A percentile compares a stretch with the other conserved stretches of the same genome.
Evolutionary conservation across 345 rosid species (phyloP).

Genomic region (Barbarea vulgaris): DNA sequence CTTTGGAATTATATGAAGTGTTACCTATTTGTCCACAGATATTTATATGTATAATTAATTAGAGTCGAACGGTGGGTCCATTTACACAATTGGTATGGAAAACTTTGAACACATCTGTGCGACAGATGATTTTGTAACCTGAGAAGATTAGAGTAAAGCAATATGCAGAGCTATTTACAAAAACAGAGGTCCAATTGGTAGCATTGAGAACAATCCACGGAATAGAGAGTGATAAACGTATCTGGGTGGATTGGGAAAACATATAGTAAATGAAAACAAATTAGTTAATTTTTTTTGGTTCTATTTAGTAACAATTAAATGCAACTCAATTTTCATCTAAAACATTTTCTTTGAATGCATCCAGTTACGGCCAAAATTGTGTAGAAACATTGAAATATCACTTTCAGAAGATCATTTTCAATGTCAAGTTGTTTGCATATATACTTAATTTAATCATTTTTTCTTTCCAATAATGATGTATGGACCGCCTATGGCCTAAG

Average conservation of each 20-base stretch:
- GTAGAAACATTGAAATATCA: constrained; percentile 21
- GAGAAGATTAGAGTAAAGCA: neutral
- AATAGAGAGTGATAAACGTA: neutral
- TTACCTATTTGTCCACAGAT: constrained; percentile 30
- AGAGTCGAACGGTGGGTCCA: constrained; percentile 14
- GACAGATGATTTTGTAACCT: neutral
- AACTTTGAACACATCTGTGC: neutral
- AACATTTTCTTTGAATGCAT: neutral
- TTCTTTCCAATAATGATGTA: constrained; percentile 4
- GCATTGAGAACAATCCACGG: neutral
- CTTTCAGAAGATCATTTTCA: constrained; percentile 30
- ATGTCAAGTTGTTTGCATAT: constrained; percentile 22
- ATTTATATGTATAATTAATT: neutral
- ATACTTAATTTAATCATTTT: constrained; percentile 23
- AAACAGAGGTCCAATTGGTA: neutral
- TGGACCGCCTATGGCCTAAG: constrained; percentile 8
- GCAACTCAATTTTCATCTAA: neutral
- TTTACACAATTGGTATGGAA: constrained; percentile 8
- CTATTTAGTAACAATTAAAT: neutral
- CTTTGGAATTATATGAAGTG: constrained; percentile 22
- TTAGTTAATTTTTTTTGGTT: neutral
- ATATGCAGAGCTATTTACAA: neutral
- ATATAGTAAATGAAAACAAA: neutral
- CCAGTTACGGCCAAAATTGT: neutral
- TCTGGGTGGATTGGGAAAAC: neutral